Evolutionary conservation across 208 protist genomes (phyloP).

Genomic region (Strigomonas culicis): DNA sequence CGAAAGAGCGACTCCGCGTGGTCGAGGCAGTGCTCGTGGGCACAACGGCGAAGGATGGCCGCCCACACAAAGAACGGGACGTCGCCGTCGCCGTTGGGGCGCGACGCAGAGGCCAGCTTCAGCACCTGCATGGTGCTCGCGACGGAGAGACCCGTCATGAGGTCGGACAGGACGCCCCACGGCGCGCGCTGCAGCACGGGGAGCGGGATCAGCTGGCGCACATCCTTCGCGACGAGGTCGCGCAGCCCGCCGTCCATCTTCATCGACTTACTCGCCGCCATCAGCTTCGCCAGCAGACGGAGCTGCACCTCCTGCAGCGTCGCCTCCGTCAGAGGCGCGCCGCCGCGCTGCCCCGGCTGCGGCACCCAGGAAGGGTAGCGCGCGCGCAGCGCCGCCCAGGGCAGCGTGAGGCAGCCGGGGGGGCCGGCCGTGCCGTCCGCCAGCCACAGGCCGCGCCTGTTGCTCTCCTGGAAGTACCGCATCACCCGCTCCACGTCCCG

Average conservation of each 20-base stretch:
- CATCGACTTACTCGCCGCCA: conserved; percentile 60
- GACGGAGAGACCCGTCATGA: conserved; percentile 68
- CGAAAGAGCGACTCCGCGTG: conserved; percentile 72
- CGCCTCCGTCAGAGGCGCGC: conserved; percentile 1
- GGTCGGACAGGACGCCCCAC: conserved; percentile 79
- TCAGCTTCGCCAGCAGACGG: conserved; percentile 69
- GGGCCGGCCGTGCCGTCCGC: conserved; percentile 3
- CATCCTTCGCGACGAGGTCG: conserved; percentile 58
- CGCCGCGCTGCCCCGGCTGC: not conserved
- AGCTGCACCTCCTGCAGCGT: conserved; percentile 53
- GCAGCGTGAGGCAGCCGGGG: not conserved
- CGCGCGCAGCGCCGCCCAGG: not conserved
- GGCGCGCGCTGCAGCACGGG: conserved; percentile 39
- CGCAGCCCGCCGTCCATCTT: conserved; percentile 74
- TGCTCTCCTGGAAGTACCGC: conserved; percentile 54
- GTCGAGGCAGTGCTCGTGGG: conserved; percentile 63
- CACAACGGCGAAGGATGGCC: conserved; percentile 73
- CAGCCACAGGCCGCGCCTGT: conserved; percentile 39
- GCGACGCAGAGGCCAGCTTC: conserved; percentile 26
- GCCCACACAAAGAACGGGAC: conserved; percentile 83
- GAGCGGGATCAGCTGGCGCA: conserved; percentile 51
- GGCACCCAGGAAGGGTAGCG: not conserved
- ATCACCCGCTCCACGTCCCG: conserved; percentile 66
- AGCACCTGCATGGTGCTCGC: conserved; percentile 78
- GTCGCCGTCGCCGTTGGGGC: conserved; percentile 19